Percentiles rank a stretch among this genome's conserved stretches.
Conservation (phyloP, 106 monocot species). For the Gastrodia elata region DNA sequence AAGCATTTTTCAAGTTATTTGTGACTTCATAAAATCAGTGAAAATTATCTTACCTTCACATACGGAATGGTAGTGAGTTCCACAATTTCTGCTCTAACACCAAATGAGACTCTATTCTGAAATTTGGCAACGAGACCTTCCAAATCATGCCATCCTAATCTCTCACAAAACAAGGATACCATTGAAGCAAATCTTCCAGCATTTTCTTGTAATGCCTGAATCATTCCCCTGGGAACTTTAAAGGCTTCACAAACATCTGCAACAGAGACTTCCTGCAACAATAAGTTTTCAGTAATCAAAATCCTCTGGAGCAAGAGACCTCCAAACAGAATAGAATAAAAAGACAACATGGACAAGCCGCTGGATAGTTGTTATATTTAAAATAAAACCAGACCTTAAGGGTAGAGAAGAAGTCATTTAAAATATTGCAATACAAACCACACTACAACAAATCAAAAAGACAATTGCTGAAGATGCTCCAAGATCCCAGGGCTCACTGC, state of each 20-base stretch:
- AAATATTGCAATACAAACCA: not conserved
- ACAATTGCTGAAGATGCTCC: not conserved
- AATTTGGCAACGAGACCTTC: constrained; percentile 88
- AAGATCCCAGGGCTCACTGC: not conserved
- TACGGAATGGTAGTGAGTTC: constrained; percentile 89
- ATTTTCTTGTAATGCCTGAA: constrained; percentile 95
- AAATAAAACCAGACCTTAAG: not conserved
- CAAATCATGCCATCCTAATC: constrained; percentile 94
- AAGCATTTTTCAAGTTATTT: not conserved
- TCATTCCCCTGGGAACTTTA: constrained; percentile 94
- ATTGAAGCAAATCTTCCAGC: constrained; percentile 96
- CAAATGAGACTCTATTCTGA: constrained; percentile 95
- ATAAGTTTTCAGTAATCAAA: not conserved
- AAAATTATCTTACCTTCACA: constrained; percentile 56
- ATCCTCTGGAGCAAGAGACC: not conserved
- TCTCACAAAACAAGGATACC: constrained; percentile 86
- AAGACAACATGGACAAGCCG: not conserved
- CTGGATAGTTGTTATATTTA: not conserved
- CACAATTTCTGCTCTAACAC: constrained; percentile 93
- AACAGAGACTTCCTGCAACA: constrained; percentile 68
- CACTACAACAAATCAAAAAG: not conserved
- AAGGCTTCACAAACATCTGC: constrained; percentile 90
- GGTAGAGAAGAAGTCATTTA: not conserved
- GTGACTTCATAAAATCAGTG: not conserved
- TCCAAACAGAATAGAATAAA: not conserved